Conservation (phyloP, 345 rosid species). For the Triadica sebifera region DNA sequence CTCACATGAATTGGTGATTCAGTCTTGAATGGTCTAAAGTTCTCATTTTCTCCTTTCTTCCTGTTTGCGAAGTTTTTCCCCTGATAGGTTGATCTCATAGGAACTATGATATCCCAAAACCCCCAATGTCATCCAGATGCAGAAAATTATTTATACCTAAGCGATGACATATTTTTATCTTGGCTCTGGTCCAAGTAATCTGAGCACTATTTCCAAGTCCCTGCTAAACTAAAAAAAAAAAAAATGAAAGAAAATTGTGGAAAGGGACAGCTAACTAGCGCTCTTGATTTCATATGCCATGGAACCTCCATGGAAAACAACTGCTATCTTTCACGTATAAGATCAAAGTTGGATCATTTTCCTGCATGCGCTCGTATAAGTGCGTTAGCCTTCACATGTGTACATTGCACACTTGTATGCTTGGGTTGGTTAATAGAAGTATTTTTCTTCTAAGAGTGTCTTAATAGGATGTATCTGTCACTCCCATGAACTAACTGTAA, state of each 20-base stretch:
- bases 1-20: neutral
- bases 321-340: too few relatives aligned
- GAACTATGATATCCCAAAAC: neutral
- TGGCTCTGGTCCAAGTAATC: too few relatives aligned
- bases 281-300: neutral
- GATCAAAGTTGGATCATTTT: neutral
- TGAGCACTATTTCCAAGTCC: neutral
- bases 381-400: neutral
- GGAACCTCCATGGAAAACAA: neutral
- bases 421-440: neutral
- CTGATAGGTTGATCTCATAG: neutral
- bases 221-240: neutral
- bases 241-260: neutral
- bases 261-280: neutral
- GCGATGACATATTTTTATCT: too few relatives aligned
- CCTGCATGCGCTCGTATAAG: neutral
- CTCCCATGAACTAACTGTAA: slow-evolving; percentile 2
- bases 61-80: neutral
- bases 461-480: too few relatives aligned
- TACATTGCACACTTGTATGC: neutral
- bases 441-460: neutral
- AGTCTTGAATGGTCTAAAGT: neutral
- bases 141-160: neutral
- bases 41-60: neutral
- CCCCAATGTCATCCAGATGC: neutral